Evolutionary conservation across 805 yeast genomes (phyloP).

Genomic region (Spencermartinsiella europaea): DNA sequence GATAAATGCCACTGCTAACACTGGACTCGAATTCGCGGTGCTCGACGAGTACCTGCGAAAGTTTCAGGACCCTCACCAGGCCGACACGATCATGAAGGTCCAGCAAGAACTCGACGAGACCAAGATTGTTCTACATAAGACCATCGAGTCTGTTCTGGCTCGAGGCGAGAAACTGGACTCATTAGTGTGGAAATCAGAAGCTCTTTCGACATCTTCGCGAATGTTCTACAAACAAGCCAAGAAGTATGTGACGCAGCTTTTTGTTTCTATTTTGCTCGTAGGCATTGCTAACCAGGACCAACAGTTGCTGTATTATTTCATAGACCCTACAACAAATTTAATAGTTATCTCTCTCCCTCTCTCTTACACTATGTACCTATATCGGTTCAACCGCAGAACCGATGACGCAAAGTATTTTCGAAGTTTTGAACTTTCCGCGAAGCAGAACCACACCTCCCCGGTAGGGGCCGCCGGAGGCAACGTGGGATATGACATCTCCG

Average conservation of each 20-base stretch:
- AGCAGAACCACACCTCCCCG: too few relatives aligned
- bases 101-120: conserved; percentile 98
- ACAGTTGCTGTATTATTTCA: conserved; percentile 80
- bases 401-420: too few relatives aligned
- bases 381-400: too few relatives aligned
- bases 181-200: conserved; percentile 92
- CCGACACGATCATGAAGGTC: conserved; percentile 93
- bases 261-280: neutral
- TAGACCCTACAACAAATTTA: too few relatives aligned
- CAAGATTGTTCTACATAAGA: conserved; percentile 90
- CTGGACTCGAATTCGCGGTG: conserved; percentile 49
- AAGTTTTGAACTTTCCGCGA: too few relatives aligned
- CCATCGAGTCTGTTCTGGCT: conserved; percentile 88
- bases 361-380: neutral
- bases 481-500: too few relatives aligned
- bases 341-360: neutral
- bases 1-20: conserved; percentile 39
- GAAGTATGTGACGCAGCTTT: conserved; percentile 40
- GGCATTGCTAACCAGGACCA: conserved; percentile 37
- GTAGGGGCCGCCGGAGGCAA: too few relatives aligned
- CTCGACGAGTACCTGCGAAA: conserved; percentile 67
- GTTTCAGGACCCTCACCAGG: conserved; percentile 96
- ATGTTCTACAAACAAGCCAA: conserved; percentile 97
- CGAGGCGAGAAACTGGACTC: conserved; percentile 95
- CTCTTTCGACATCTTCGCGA: conserved; percentile 78